Percentiles rank a stretch among this genome's conserved stretches.
These are phyloP conservation scores for Prunus davidiana DNA, from an alignment of 306 rosid species.

Conservation along the genomic window DNA sequence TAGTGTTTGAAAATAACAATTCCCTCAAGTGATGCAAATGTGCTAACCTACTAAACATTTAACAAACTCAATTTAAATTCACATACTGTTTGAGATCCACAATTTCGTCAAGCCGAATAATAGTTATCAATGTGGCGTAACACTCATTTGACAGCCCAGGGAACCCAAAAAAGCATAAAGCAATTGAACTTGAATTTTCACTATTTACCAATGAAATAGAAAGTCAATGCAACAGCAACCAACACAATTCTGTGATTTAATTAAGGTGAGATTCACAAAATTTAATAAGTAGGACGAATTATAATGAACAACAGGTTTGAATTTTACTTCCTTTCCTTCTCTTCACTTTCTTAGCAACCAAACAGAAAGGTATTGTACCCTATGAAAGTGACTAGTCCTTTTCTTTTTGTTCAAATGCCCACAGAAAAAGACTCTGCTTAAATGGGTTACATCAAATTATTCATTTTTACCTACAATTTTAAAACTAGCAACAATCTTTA, in stretches of 20 bases:
- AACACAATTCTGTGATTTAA: conserved; percentile 9
- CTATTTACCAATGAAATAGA: conserved; percentile 2
- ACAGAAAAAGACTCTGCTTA: background rate
- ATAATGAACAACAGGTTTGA: background rate
- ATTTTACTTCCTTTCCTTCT: background rate
- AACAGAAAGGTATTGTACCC: background rate
- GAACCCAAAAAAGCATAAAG: conserved; percentile 9
- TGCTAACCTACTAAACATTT: background rate
- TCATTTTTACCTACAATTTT: background rate
- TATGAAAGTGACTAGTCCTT: background rate
- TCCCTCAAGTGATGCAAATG: background rate
- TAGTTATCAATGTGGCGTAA: conserved; percentile 3
- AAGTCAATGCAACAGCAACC: conserved; percentile 25
- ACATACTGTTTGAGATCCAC: background rate
- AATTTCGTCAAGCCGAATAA: background rate
- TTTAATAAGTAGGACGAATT: conserved; percentile 9
- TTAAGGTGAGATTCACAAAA: background rate
- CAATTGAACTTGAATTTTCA: conserved; percentile 11
- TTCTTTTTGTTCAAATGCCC: background rate
- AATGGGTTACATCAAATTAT: background rate
- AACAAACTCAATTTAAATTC: background rate
- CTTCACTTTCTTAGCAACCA: conserved; percentile 18
- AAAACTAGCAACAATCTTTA: background rate
- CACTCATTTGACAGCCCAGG: conserved; percentile 7
- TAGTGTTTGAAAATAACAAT: no score